phyloP scores from a whole-genome alignment of 106 monocot genomes.

The Acanthochlamys bracteata region DNA sequence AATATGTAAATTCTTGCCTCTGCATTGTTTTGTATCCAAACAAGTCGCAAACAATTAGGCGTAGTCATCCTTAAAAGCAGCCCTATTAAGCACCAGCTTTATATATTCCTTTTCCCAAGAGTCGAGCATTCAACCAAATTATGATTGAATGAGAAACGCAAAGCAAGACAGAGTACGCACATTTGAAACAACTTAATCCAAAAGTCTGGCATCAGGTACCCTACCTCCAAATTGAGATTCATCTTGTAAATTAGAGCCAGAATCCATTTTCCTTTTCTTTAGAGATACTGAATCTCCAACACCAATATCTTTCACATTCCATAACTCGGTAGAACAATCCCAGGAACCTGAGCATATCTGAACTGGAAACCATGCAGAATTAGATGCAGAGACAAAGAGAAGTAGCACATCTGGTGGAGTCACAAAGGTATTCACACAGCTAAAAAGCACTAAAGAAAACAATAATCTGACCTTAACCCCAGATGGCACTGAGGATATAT shows the following conservation, averaged over 20 bases:
- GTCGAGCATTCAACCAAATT: too few species aligned
- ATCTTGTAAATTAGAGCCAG: slow-evolving; percentile 27
- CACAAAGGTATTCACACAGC: not conserved
- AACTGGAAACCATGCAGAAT: not conserved
- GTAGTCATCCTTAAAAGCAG: too few species aligned
- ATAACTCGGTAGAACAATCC: slow-evolving; percentile 85
- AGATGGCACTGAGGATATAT: slow-evolving; percentile 51
- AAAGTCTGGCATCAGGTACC: not conserved
- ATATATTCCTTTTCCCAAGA: too few species aligned
- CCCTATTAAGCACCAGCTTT: too few species aligned
- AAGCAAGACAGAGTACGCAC: too few species aligned
- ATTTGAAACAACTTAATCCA: too few species aligned
- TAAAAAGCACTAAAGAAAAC: not conserved
- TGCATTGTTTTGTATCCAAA: too few species aligned
- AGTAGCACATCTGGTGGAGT: not conserved
- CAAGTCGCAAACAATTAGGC: too few species aligned
- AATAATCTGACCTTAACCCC: slow-evolving; percentile 42
- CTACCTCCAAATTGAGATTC: slow-evolving; percentile 81
- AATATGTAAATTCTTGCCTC: too few species aligned
- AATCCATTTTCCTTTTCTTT: slow-evolving; percentile 71
- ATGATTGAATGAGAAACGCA: too few species aligned
- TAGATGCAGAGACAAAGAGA: not conserved
- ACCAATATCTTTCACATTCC: slow-evolving; percentile 46
- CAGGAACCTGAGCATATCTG: slow-evolving; percentile 97
- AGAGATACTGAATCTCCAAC: slow-evolving; percentile 40